Base-by-base conservation (phyloP, 495 filamentous ascomycete genomes). In the Pyronema domesticum region DNA sequence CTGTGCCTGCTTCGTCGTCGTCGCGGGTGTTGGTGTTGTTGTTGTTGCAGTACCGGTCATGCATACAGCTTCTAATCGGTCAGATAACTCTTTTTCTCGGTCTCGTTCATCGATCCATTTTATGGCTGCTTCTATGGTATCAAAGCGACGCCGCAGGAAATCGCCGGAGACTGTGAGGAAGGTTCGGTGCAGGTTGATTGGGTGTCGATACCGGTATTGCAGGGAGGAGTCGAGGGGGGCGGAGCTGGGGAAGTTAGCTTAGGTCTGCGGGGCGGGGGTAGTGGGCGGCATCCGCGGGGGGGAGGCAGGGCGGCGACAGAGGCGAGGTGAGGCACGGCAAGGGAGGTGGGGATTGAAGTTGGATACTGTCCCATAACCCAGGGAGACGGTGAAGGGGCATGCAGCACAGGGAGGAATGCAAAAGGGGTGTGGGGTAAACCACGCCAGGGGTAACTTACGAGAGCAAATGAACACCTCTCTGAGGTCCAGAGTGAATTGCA, bases 141-240 rank as follows among this genome's bases (percentile, higher is more conserved):
- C 62, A 23, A 64, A 64, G 33, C 62, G 57, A 0, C 61, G 51
- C 6, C 61, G 55, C 10, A 64, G 55, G 36, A 64, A 63, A 55
- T 64, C 60, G 23, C 60, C 55, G 17, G 57, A 53, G 7, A 64
- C 53, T 37, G 63, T 62, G 11, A 64, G 62, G 49, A 64, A 63
- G 39, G 61, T 57, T 11, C 42, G 34, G 48, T 64, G 62, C 19
- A 64, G 37, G 52, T 64, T 64, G 18, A 64, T 56, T 7, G 62
- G 62, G 55, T 64, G 62, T 33, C 62, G 62, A 50, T 64, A 64
- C 39, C 60, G 55, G 57, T 64, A 64, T 33, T 64, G 62, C 9
- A 64, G 13, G n/a, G 43, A 23, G 7, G 61, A 23, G 1, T 57
- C 44, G 19, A 64, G 54, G 6, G 62, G 55, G 4, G 64, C 60